Evolutionary conservation across 305 asterid genomes (phyloP), one percentile per base, ranked within the genome.

Genomic region (Withania somnifera): DNA sequence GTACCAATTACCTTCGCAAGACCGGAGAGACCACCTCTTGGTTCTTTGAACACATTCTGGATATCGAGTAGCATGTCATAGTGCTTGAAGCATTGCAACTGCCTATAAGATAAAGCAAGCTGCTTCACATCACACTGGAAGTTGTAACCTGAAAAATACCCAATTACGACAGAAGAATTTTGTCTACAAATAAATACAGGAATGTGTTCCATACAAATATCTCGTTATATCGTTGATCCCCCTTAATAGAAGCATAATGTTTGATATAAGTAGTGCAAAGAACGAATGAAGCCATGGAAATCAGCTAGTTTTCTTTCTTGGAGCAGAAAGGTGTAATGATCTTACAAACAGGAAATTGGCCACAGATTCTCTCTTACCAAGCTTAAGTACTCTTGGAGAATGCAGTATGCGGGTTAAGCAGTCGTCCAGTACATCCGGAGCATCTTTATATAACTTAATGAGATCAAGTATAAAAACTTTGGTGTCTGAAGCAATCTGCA

Each of bases 11-110:
- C 99, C 99, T 87, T 89, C 15, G 98, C 90, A 50, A 97, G 88
- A 77, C 97, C 98, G 85, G 98, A 88, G 86, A 97, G 99, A 77
- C 98, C 99, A 77, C 99, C 99, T n/a, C 88, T 83, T 42, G 84
- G 85, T 84, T 92, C 97, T 85, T 91, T 93, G 90, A 95, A 94
- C 83, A 93, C 89, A 75, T 94, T 92, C 84, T 97, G 99, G 84
- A 97, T 92, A 86, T 97, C 99, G 61, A 97, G 97, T 67, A 97
- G 91, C 98, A 92, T 97, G 82, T 91, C 98, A 68, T 87, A 94
- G 86, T 85, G 92, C 87, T 91, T 86, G 89, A 94, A 97, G 89
- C 98, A 93, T 77, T 84, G 90, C 86, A 97, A 77, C 32, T 89
- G 92, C 83, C 88, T 92, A 87, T 94, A 97, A 56, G 99, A 97